A percentile compares a stretch with the other conserved stretches of the same genome.
Evolutionary conservation across 345 rosid species (phyloP).

Genomic region (Eucalyptus tenuipes): DNA sequence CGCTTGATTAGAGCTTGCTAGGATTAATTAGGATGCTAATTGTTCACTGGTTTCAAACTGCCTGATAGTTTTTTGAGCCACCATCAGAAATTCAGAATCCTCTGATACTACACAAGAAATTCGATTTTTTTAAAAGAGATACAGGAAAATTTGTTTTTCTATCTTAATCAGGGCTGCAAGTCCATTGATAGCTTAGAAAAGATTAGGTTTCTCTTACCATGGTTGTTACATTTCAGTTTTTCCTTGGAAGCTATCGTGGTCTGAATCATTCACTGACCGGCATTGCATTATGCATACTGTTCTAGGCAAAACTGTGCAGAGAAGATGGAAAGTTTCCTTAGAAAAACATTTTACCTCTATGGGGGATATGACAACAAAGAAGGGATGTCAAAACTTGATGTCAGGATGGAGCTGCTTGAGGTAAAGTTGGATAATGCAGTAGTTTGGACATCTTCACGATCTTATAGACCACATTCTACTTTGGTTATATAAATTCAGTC

Average conservation of each 20-base stretch:
- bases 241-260: not conserved
- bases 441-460: not conserved
- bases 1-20: not conserved
- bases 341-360: conserved; percentile 45
- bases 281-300: not conserved
- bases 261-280: not conserved
- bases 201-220: not conserved
- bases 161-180: not conserved
- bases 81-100: not conserved
- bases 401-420: conserved; percentile 56
- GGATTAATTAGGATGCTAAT: not conserved
- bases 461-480: not conserved
- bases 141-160: not conserved
- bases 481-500: not conserved
- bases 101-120: not conserved
- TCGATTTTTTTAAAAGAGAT: not conserved
- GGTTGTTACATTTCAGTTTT: not conserved
- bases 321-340: conserved; percentile 53
- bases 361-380: conserved; percentile 51
- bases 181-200: not conserved
- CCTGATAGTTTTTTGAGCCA: not conserved
- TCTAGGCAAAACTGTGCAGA: conserved; percentile 52
- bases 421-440: conserved; percentile 4
- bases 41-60: not conserved
- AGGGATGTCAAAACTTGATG: conserved; percentile 54